Base-by-base conservation (phyloP, 441 rosid species). In the Populus tomentosa region DNA sequence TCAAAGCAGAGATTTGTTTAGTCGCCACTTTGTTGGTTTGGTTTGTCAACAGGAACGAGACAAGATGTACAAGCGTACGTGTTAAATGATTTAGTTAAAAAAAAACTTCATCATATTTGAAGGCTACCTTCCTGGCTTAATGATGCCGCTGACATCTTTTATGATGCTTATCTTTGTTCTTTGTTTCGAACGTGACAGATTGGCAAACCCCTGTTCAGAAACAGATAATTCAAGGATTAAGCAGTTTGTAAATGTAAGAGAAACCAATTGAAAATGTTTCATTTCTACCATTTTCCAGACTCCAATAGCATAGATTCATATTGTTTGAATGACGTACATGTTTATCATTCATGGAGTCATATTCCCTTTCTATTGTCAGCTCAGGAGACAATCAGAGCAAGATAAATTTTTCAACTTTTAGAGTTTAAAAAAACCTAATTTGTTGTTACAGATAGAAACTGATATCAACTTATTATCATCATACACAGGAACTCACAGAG, bases 41-140 rank as follows among this genome's bases (percentile, higher is more conserved):
- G 69, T 23, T 36, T 6, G 75, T 33, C 2, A 33, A 33, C 36
- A 3, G 2, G 20, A 6, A 67, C 28, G 70, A 30, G 20, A 67
- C 38, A 1, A 16, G 23, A 16, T 59, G 3, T 20, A 36, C 65
- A 53, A 26, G 11, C 26, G 6, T 28, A 7, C 18, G 8, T 30
- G 36, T 9, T 2, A 53, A 73, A 38, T 8, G 35, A 21, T 32
- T 33, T 21, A 33, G 38, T 35, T 59, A 23, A 16, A 1, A 13
- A 13, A 36, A 20, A 59, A 62, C 7, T 24, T 50, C 10, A 0
- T 6, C 32, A 53, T 5, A 42, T 30, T 13, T 18, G 18, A 67
- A 70, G 32, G 21, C 11, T 71, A 87, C 89, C 85, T 85, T 78
- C 83, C 78, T 7, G 88, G 88, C 73, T 80, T 85, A 33, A 87